Conservation (phyloP, 768 basidiomycete genomes). For the Russula virescens region DNA sequence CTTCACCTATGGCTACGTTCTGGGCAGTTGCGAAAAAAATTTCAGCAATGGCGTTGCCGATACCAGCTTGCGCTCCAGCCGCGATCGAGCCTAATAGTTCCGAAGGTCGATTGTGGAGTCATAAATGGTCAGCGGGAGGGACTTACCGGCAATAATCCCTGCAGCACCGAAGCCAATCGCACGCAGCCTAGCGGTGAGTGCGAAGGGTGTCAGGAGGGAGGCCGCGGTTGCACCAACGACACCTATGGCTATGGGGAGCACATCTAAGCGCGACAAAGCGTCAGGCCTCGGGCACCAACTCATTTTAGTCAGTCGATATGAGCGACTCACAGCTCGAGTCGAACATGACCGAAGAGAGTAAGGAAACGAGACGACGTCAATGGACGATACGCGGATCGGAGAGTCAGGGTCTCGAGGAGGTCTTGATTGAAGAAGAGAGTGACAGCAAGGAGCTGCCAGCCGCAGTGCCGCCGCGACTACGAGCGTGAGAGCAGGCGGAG, state of each 20-base stretch:
- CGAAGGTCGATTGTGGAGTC: no score
- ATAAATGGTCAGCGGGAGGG: not conserved
- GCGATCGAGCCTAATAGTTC: slow-evolving; percentile 9
- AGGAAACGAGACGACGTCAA: no score
- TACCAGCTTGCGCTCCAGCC: not conserved
- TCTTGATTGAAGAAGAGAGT: no score
- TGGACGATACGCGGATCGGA: no score
- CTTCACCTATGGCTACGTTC: slow-evolving; percentile 16
- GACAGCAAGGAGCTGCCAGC: no score
- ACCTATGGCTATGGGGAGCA: not conserved
- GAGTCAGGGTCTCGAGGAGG: no score
- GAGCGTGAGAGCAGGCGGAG: no score
- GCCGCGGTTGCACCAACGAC: no score
- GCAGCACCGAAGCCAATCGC: slow-evolving; percentile 4
- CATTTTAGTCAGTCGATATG: no score
- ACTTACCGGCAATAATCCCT: slow-evolving; percentile 3
- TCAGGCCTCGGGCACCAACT: not conserved
- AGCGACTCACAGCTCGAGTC: no score
- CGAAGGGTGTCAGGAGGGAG: not conserved
- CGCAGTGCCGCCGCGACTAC: no score
- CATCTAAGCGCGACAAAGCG: not conserved
- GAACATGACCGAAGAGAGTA: no score
- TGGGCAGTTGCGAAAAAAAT: slow-evolving; percentile 9
- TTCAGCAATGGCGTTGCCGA: slow-evolving; percentile 16
- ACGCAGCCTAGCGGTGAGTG: not conserved